Evolutionary conservation across 805 yeast species (phyloP), one percentile per base, ranked within the genome.

Genomic region (Candida tammaniensis): DNA sequence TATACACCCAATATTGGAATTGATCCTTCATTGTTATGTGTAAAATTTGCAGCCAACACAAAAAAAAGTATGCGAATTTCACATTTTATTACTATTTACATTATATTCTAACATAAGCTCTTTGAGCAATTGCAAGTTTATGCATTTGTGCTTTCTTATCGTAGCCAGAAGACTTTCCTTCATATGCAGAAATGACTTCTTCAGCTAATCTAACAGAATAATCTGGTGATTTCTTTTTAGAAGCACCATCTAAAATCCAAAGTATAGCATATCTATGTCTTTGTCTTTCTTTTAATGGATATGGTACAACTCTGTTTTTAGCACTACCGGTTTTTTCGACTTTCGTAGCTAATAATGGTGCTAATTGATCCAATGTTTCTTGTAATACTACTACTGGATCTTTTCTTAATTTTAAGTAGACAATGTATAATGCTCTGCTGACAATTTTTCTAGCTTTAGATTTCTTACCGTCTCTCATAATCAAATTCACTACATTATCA

Each of bases 381-480:
- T 82, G 80, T 46, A 93, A 72, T 15, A 84, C 70, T 27, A 74
- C 74, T 16, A 89, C 81, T 3, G 98, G 98, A 55, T 93, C 91
- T 46, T 69, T 54, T 58, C 96, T 75, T 10, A 78, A 68, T 51
- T 80, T 78, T 46, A 87, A 71, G 59, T 76, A 85, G 26, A 81
- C 82, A 31, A 89, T 65, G 54, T 89, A 88, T 33, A 93, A 68
- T 0, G 97, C 95, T 53, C 82, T 74, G 34, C 82, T 74, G 36
- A 93, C 69, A 31, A 73, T 70, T 48, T 74, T 81, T 54, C 81
- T 82, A 0, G 98, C 97, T 31, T 70, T 65, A 36, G 85, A 76
- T 58, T 89, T 93, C 58, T 81, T 80, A 27, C 98, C 98, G 54
- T 86, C 81, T 54, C 86, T 79, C 98, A 93, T 93, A 42, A 93